A percentile compares a stretch with the other conserved stretches of the same genome.
Conservation (phyloP, 2,329 filamentous ascomycete species). For the Sclerotinia sclerotiorum region DNA sequence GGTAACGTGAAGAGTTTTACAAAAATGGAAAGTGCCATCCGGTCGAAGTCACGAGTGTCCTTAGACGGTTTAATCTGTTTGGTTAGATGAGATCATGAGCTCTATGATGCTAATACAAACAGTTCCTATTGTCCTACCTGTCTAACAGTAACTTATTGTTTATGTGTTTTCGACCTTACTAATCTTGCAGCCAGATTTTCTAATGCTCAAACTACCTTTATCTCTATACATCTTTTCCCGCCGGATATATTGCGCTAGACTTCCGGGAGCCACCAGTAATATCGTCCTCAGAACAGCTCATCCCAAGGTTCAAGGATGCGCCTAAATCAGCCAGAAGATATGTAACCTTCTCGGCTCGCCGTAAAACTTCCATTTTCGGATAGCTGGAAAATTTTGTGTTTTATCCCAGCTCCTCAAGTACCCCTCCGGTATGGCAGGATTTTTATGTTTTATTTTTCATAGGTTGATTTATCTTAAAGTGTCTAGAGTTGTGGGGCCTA, state of each 20-base stretch:
- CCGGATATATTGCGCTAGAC: background rate
- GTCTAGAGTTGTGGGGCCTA: background rate
- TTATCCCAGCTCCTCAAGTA: slow-evolving; percentile 6
- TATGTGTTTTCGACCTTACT: background rate
- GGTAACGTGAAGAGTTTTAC: background rate
- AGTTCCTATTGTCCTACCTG: background rate
- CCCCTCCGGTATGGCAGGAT: background rate
- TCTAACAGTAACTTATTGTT: background rate
- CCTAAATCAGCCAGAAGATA: background rate
- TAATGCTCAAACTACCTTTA: background rate
- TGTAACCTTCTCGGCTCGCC: background rate
- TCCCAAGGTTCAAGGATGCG: background rate
- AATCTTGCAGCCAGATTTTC: background rate
- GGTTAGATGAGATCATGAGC: background rate
- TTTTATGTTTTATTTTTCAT: no score
- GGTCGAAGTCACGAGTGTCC: background rate
- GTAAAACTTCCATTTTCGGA: slow-evolving; percentile 5
- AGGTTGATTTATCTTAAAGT: background rate
- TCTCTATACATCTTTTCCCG: background rate
- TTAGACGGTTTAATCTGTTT: background rate
- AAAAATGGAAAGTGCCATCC: background rate
- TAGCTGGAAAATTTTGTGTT: background rate
- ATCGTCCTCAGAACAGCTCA: background rate
- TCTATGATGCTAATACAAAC: background rate
- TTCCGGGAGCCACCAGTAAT: background rate